A percentile compares a stretch with the other conserved stretches of the same genome.
These are phyloP conservation scores for Pistacia vera DNA, from an alignment of 345 rosid species.

Conservation along the genomic window DNA sequence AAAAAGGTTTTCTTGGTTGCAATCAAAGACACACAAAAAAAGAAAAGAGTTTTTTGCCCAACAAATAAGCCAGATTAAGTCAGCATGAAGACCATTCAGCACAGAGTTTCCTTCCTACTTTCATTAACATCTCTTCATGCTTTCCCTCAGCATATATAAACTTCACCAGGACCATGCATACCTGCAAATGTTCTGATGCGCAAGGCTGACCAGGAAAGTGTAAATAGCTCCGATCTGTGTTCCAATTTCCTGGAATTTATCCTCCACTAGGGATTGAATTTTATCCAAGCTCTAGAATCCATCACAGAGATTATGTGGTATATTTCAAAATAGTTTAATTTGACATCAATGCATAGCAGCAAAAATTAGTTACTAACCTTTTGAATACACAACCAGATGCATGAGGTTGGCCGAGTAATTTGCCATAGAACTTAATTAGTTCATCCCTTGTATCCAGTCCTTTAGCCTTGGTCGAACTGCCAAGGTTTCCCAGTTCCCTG, in stretches of 20 bases:
- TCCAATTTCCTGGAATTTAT: slow-evolving; percentile 69
- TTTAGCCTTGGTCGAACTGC: slow-evolving; percentile 74
- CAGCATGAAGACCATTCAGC: not conserved
- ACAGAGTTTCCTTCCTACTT: not conserved
- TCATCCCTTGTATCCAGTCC: slow-evolving; percentile 80
- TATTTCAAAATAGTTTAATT: slow-evolving; percentile 4
- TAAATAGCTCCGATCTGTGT: slow-evolving; percentile 44
- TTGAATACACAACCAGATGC: slow-evolving; percentile 84
- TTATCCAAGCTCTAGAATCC: slow-evolving; percentile 71
- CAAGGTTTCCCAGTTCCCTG: slow-evolving; percentile 90
- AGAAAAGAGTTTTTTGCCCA: too few relatives aligned
- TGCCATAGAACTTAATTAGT: slow-evolving; percentile 82
- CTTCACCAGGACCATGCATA: slow-evolving; percentile 16
- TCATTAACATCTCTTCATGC: not conserved
- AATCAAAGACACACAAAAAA: too few relatives aligned
- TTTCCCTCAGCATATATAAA: slow-evolving; percentile 13
- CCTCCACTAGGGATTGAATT: slow-evolving; percentile 64
- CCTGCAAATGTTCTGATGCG: slow-evolving; percentile 82
- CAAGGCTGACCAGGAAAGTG: slow-evolving; percentile 86
- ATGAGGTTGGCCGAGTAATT: slow-evolving; percentile 91
- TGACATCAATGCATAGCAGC: not conserved
- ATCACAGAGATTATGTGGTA: slow-evolving; percentile 24
- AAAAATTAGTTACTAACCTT: slow-evolving; percentile 51
- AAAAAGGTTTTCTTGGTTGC: too few relatives aligned
- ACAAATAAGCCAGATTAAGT: too few relatives aligned